Evolutionary conservation across 345 rosid genomes (phyloP), one percentile per base, ranked within the genome.

Genomic region (Excoecaria cochinchinensis): DNA sequence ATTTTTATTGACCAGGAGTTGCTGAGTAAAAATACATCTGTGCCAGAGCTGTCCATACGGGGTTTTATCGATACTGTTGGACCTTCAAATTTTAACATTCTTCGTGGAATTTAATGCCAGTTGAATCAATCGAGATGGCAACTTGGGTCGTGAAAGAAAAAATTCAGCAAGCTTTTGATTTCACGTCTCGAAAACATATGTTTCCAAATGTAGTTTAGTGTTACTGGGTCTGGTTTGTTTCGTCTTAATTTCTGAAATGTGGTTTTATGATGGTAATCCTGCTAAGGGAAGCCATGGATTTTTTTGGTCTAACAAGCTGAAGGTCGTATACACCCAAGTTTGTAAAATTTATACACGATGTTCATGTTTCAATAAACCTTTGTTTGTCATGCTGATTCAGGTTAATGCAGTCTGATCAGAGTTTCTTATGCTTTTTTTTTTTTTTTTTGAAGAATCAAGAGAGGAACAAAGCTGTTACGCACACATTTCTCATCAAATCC

Each of bases 1-100:
- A 64, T 93, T 82, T 95, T 87, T 76, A 79, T 93, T 73, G 98
- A 95, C 85, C 87, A 79, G 19, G 94, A 90, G 50, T 67, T 77
- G 70, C 71, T 75, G 66, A 82, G 75, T 52, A 82, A 86, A 70
- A 82, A 78, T 71, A 71, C 68, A 25, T 62, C 87, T 14, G 88
- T 81, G 42, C 90, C 92, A 4, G 94, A 88, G 79, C 73, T 87
- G 74, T 93, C 99, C 8, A 65, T 93, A 22, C 79, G 86, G 77
- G 93, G 97, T 21, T 95, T 87, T 52, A 61, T 77, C 4, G 87
- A 88, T 81, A 80, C 88, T 0, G 86, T 73, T 59, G 94, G 90
- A 74, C 96, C 98, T 61, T 91, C 97, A 59, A 86, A 86, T 73
- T 95, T 93, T 74, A 86, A 71, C 84, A 76, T 78, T 76, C 85